Evolutionary conservation across 2,329 filamentous ascomycete species (phyloP).

Genomic region (Paecilomyces sp.): DNA sequence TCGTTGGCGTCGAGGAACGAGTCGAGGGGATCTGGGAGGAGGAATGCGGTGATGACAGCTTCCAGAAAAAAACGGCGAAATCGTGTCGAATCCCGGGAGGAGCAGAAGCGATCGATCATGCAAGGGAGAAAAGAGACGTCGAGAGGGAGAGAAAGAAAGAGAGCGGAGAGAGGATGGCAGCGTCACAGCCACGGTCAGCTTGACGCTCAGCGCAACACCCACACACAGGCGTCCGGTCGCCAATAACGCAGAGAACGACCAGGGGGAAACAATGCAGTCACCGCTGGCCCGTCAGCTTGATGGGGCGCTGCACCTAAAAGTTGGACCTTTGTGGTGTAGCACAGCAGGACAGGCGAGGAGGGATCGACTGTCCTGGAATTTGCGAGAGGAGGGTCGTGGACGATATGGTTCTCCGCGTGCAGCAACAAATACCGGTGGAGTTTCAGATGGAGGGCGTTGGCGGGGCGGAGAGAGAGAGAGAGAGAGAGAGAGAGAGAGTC

Average conservation of each 20-base stretch:
- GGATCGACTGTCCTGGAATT: neutral
- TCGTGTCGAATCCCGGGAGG: constrained; percentile 1
- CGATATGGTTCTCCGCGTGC: neutral
- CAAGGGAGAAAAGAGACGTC: neutral
- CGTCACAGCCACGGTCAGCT: neutral
- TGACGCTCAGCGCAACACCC: neutral
- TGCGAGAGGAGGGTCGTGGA: neutral
- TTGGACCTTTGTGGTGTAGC: neutral
- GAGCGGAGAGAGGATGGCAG: neutral
- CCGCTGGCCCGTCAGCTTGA: neutral
- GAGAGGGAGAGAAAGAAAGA: neutral
- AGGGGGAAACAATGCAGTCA: neutral
- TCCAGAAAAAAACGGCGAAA: neutral
- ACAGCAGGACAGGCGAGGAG: neutral
- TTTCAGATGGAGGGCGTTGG: constrained; percentile 2
- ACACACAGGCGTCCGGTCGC: constrained; percentile 3
- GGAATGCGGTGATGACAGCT: neutral
- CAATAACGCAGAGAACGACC: neutral
- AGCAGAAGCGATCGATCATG: neutral
- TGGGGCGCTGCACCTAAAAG: neutral
- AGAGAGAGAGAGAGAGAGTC: neutral
- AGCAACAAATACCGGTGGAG: constrained; percentile 1
- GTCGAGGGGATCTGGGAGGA: neutral
- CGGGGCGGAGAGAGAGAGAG: neutral
- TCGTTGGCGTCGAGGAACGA: neutral